A percentile compares a stretch with the other conserved stretches of the same genome.
Evolutionary conservation across 225 moss, liverwort and hornwort species (phyloP).

Genomic region (Bryum argenteum): DNA sequence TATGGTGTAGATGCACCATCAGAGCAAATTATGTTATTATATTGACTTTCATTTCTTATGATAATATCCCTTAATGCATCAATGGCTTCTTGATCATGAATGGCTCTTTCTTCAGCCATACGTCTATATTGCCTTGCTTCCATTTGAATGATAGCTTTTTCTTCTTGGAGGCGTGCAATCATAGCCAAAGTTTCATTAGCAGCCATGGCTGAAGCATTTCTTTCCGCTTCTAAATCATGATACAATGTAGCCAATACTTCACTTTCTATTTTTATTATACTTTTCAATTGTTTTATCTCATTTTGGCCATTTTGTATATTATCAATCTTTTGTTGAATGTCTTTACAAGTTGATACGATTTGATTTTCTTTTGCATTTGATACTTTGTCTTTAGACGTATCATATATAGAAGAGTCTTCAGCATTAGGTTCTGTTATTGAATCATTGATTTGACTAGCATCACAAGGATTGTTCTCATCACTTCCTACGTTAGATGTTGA

Average conservation of each 20-base stretch:
- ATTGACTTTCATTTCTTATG: slow-evolving; percentile 35
- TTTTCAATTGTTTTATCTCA: slow-evolving; percentile 40
- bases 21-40: not conserved
- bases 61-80: slow-evolving; percentile 59
- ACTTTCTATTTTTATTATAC: slow-evolving; percentile 52
- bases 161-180: slow-evolving; percentile 88
- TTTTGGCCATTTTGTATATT: slow-evolving; percentile 17
- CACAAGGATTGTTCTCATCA: not conserved
- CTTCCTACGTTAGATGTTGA: slow-evolving; percentile 9
- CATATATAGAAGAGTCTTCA: not conserved
- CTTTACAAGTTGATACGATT: slow-evolving; percentile 24
- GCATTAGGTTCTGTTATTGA: not conserved
- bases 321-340: slow-evolving; percentile 32
- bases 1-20: not conserved
- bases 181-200: slow-evolving; percentile 88
- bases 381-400: not conserved
- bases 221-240: slow-evolving; percentile 77
- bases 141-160: slow-evolving; percentile 75
- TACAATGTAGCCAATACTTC: slow-evolving; percentile 57
- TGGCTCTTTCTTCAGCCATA: slow-evolving; percentile 75
- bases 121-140: slow-evolving; percentile 79
- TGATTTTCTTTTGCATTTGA: slow-evolving; percentile 3
- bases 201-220: slow-evolving; percentile 75
- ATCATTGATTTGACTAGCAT: not conserved
- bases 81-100: slow-evolving; percentile 75